Evolutionary conservation across 2,329 filamentous ascomycete genomes (phyloP), one percentile per base, ranked within the genome.

Genomic region (Colletotrichum tropicicola): DNA sequence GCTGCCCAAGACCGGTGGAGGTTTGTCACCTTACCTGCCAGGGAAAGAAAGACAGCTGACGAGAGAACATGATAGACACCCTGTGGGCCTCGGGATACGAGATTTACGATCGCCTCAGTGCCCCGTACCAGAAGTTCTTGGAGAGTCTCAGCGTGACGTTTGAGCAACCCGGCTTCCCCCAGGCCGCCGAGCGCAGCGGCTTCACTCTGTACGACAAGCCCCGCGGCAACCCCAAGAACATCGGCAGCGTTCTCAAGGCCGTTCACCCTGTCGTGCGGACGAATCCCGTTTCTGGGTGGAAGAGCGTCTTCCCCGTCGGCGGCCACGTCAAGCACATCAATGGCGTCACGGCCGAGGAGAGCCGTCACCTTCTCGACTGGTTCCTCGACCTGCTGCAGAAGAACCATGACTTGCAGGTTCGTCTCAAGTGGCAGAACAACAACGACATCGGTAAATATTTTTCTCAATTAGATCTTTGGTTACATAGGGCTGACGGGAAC

Each of bases 11-110:
- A 87, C 83, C 0, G 87, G 87, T 6, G 83, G 87, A 21, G 71
- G 70, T 67, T 32, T 32, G 13, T 32, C 30, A 6, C 30, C 30
- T 6, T 32, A 7, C 13, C 30, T 32, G 6, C 30, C 30, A 13
- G 6, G 30, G 7, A 32, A 13, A 32, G 13, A 32, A 32, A 32
- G 13, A 32, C n/a, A n/a, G n/a, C n/a, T n/a, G n/a, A n/a, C n/a
- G n/a, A n/a, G n/a, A n/a, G n/a, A n/a, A n/a, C 23, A 7, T 5
- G 6, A 1, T 6, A 57, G 86, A 89, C 70, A 88, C 87, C 12
- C 80, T 90, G 6, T 90, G 87, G 86, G 87, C 87, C 0, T 88
- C 85, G 1, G 87, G 86, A 2, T 89, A 89, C 67, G 87, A 89
- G 56, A 71, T 88, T 15, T 89, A 87, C 59, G 87, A 89, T 69